Evolutionary conservation across 352 stramenopile genomes (phyloP).

Genomic region (Globisporangium perplexum): DNA sequence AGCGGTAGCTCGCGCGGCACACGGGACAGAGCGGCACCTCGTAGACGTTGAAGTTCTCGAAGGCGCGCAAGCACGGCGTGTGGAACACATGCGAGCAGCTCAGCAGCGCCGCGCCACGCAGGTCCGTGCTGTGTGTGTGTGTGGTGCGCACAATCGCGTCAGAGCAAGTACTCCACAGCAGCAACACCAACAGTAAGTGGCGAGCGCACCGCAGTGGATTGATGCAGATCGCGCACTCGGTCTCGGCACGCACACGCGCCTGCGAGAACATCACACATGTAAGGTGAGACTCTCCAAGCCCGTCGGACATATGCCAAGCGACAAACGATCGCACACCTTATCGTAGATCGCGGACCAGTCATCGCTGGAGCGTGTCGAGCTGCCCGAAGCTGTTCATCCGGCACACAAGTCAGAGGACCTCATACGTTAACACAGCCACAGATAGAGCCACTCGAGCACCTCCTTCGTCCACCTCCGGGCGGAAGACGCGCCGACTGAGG

Average conservation of each 20-base stretch:
- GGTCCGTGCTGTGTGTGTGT: conserved; percentile 16
- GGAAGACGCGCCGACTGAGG: conserved; percentile 66
- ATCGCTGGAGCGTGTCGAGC: conserved; percentile 8
- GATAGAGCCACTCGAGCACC: neutral
- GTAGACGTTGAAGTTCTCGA: conserved; percentile 87
- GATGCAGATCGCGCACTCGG: conserved; percentile 82
- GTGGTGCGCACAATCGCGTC: neutral
- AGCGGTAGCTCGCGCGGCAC: conserved; percentile 46
- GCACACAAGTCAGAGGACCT: neutral
- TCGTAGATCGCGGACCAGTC: conserved; percentile 38
- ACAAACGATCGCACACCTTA: conserved; percentile 18
- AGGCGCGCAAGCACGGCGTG: conserved; percentile 58
- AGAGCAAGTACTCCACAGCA: neutral
- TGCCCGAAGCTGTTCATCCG: neutral
- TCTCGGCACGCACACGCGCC: conserved; percentile 38
- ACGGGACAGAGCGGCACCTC: conserved; percentile 71
- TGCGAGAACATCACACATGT: conserved; percentile 2
- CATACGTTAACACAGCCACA: neutral
- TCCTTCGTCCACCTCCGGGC: conserved; percentile 38
- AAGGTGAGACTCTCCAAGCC: neutral
- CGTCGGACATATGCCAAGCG: neutral
- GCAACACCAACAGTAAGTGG: neutral
- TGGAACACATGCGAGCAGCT: conserved; percentile 83
- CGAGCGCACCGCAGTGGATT: conserved; percentile 48
- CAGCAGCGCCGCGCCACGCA: conserved; percentile 42